Evolutionary conservation across 140 eudicot genomes (phyloP).

Genomic region (Bidens hawaiensis): DNA sequence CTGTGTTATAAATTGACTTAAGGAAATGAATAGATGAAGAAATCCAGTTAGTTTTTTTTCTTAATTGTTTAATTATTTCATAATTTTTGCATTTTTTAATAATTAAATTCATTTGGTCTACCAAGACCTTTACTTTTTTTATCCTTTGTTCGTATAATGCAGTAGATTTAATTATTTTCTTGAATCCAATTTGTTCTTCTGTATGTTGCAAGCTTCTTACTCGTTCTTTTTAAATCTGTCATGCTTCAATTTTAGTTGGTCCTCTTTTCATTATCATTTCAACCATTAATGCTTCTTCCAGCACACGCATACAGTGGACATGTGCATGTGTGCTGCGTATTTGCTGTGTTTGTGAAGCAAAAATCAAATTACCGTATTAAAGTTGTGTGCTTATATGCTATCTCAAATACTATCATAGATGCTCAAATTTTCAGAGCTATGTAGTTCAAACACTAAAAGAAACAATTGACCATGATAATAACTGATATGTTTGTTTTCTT

Average conservation of each 20-base stretch:
- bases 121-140: neutral
- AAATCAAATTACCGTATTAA: no score
- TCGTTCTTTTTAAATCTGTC: neutral
- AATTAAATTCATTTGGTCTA: neutral
- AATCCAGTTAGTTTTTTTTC: neutral
- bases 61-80: neutral
- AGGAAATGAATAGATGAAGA: slow-evolving; percentile 1
- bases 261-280: neutral
- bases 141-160: neutral
- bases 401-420: no score
- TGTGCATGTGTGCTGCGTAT: neutral
- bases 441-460: neutral
- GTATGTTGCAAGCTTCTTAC: neutral
- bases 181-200: neutral
- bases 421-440: no score
- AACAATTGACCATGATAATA: neutral
- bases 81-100: neutral
- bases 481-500: neutral
- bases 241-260: neutral
- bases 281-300: neutral
- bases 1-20: neutral
- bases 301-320: neutral
- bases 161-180: neutral
- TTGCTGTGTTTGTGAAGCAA: neutral
- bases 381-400: neutral